Percentiles rank a stretch among this genome's conserved stretches.
Evolutionary conservation across 1,139 yeast species (phyloP).

Genomic region (Yamadazyma taylorii): DNA sequence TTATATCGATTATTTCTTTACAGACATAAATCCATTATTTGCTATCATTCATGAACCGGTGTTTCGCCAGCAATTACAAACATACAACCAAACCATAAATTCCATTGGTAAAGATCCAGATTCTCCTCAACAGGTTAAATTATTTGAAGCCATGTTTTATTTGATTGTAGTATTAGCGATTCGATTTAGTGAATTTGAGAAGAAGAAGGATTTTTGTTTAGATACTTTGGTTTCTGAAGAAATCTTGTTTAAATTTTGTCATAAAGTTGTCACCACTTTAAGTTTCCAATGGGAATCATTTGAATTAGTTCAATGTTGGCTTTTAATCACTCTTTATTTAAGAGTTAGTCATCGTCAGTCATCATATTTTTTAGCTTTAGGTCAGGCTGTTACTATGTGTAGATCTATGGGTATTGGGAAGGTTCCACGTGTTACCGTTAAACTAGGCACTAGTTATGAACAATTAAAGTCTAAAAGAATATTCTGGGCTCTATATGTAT

Average conservation of each 20-base stretch:
- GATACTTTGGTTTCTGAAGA: constrained; percentile 46
- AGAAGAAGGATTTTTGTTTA: constrained; percentile 34
- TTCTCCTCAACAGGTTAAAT: constrained; percentile 25
- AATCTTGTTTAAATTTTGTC: constrained; percentile 49
- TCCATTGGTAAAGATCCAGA: constrained; percentile 19
- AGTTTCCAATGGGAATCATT: constrained; percentile 69
- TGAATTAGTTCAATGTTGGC: constrained; percentile 66
- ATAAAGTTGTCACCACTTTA: constrained; percentile 46
- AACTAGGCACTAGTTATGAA: constrained; percentile 43
- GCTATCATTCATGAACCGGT: constrained; percentile 56
- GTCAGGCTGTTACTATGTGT: constrained; percentile 54
- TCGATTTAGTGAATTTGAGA: constrained; percentile 51
- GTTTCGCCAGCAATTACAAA: constrained; percentile 51
- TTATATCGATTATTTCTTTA: constrained; percentile 44
- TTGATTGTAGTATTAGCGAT: constrained; percentile 53
- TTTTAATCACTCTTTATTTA: constrained; percentile 53
- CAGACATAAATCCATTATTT: constrained; percentile 54
- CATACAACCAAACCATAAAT: constrained; percentile 27
- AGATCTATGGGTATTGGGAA: constrained; percentile 57
- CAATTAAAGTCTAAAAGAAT: constrained; percentile 50
- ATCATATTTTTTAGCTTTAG: constrained; percentile 52
- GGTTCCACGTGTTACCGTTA: constrained; percentile 6
- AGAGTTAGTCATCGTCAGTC: constrained; percentile 60
- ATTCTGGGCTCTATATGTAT: constrained; percentile 57
- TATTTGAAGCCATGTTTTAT: constrained; percentile 55